Evolutionary conservation across 2,329 filamentous ascomycete genomes (phyloP).

Genomic region (Gnomoniopsis sp.): DNA sequence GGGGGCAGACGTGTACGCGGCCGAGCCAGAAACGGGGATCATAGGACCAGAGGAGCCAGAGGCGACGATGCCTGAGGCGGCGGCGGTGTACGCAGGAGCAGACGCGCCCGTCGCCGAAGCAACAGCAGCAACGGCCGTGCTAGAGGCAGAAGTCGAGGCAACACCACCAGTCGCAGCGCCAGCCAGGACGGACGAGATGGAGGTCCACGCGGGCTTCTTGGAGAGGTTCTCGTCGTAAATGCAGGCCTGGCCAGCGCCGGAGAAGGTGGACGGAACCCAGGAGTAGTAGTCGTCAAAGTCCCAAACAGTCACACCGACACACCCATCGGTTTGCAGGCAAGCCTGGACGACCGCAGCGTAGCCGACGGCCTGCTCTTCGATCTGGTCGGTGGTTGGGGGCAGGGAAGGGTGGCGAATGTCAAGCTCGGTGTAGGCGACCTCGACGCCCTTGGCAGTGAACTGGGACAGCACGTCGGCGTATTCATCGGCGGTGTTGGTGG

Average conservation of each 20-base stretch:
- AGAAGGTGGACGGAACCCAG: constrained; percentile 36
- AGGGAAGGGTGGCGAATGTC: constrained; percentile 49
- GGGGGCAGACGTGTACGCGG: not conserved
- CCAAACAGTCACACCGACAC: constrained; percentile 42
- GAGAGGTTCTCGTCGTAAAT: constrained; percentile 34
- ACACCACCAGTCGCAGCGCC: constrained; percentile 24
- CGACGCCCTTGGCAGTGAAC: constrained; percentile 49
- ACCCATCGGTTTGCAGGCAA: constrained; percentile 32
- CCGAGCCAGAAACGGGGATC: not conserved
- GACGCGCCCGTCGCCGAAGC: not conserved
- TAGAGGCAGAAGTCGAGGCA: constrained; percentile 2
- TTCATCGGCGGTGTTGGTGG: constrained; percentile 41
- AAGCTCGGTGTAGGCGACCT: constrained; percentile 60
- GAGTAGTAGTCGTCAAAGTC: constrained; percentile 39
- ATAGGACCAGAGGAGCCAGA: not conserved
- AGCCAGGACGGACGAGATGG: constrained; percentile 33
- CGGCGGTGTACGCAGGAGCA: not conserved
- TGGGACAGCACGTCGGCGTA: constrained; percentile 43
- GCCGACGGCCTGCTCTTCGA: constrained; percentile 43
- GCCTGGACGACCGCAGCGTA: constrained; percentile 37
- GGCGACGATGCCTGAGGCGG: not conserved
- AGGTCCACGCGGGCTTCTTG: constrained; percentile 37
- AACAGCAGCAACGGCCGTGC: not conserved
- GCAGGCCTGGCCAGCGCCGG: constrained; percentile 34
- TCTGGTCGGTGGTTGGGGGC: constrained; percentile 35